Conservation (phyloP, 2,329 filamentous ascomycete genomes). For the Aspergillus fumigatus region DNA sequence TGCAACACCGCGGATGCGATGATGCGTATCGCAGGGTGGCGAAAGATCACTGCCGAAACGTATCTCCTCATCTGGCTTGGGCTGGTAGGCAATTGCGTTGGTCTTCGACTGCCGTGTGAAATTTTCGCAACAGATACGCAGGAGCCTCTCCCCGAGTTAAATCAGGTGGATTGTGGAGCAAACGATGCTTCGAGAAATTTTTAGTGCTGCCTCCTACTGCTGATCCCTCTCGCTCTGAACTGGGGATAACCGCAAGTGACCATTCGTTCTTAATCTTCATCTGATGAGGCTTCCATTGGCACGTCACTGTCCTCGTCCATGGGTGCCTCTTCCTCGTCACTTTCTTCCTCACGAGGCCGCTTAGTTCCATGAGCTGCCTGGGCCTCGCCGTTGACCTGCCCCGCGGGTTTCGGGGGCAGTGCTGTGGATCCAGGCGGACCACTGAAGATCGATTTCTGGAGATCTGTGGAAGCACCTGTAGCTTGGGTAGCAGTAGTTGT, state of each 20-base stretch:
- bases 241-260: not conserved
- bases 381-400: conserved; percentile 43
- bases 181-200: conserved; percentile 10
- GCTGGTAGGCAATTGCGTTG: conserved; percentile 74
- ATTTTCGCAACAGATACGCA: conserved; percentile 41
- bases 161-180: conserved; percentile 13
- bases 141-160: conserved; percentile 15
- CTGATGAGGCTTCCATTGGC: conserved; percentile 66
- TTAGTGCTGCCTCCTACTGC: conserved; percentile 10
- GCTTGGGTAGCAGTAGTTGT: conserved; percentile 46
- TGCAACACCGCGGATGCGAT: conserved; percentile 84
- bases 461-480: conserved; percentile 62
- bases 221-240: conserved; percentile 6
- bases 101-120: conserved; percentile 69
- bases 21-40: conserved; percentile 51
- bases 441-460: conserved; percentile 77
- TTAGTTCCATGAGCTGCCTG: conserved; percentile 57
- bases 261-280: conserved; percentile 56
- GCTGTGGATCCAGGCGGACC: conserved; percentile 46
- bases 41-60: conserved; percentile 46
- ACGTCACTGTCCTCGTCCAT: conserved; percentile 68
- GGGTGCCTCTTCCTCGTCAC: conserved; percentile 48
- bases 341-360: conserved; percentile 63
- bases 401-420: conserved; percentile 48
- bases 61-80: conserved; percentile 90